A percentile compares a stretch with the other conserved stretches of the same genome.
Evolutionary conservation across 2,329 filamentous ascomycete species (phyloP).

Genomic region (Talaromyces sp.): DNA sequence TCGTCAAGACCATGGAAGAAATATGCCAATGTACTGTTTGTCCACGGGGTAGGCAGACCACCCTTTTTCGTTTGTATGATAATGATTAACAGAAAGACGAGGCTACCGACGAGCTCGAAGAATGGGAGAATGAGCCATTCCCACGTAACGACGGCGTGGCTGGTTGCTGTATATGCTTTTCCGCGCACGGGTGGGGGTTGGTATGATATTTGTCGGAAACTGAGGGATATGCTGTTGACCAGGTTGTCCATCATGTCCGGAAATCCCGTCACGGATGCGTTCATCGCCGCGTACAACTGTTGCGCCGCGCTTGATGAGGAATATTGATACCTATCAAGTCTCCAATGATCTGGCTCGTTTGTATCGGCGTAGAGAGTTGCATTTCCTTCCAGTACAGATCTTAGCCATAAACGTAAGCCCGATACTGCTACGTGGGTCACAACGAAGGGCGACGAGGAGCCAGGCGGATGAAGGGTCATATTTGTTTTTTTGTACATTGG

Average conservation of each 20-base stretch:
- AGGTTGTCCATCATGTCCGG: neutral
- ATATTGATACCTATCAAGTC: neutral
- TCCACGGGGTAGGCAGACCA: neutral
- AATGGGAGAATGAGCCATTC: conserved; percentile 5
- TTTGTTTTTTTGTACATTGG: neutral
- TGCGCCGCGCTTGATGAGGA: neutral
- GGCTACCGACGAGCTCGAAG: neutral
- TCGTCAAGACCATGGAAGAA: conserved; percentile 1
- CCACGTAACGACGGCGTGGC: conserved; percentile 2
- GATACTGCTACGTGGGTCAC: neutral
- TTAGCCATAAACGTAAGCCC: neutral
- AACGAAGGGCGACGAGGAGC: neutral
- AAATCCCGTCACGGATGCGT: neutral
- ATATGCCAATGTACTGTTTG: neutral
- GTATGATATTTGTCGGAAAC: neutral
- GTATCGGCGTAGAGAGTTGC: neutral
- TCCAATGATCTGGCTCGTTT: neutral
- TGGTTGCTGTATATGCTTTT: neutral
- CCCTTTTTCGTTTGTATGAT: neutral
- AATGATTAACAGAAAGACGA: neutral
- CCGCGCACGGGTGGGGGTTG: neutral
- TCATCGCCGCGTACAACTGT: neutral
- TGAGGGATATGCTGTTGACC: neutral
- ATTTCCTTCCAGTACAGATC: neutral
- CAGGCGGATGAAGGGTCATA: neutral